Percentiles rank a stretch among this genome's conserved stretches.
These are phyloP conservation scores for Boletus sp. DNA, from an alignment of 1,284 basidiomycete species.

Conservation along the genomic window DNA sequence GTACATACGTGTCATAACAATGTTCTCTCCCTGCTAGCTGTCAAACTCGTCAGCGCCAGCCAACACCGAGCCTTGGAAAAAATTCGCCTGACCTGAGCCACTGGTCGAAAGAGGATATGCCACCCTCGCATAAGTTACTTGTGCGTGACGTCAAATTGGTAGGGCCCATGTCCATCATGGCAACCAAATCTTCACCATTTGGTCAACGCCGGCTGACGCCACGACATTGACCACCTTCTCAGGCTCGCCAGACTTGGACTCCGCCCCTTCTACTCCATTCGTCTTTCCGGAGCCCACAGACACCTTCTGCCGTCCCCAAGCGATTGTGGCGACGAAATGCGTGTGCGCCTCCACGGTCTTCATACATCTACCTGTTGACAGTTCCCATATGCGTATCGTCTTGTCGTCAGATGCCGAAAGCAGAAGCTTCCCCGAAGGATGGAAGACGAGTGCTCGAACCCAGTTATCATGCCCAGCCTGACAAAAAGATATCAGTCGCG, in stretches of 20 bases:
- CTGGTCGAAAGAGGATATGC: slow-evolving; percentile 8
- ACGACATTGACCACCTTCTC: slow-evolving; percentile 73
- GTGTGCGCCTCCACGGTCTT: slow-evolving; percentile 84
- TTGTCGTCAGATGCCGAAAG: slow-evolving; percentile 90
- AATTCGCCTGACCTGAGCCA: slow-evolving; percentile 16
- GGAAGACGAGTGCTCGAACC: slow-evolving; percentile 80
- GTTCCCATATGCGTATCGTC: slow-evolving; percentile 86
- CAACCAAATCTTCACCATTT: slow-evolving; percentile 62
- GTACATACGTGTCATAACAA: slow-evolving; percentile 28
- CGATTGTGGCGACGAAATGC: slow-evolving; percentile 80
- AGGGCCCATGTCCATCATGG: slow-evolving; percentile 35
- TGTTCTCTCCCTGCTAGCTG: slow-evolving; percentile 14
- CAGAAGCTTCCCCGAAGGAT: slow-evolving; percentile 82
- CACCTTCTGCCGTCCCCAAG: slow-evolving; percentile 67
- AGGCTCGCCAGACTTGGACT: slow-evolving; percentile 37
- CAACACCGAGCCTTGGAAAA: background rate
- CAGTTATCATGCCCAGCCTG: slow-evolving; percentile 81
- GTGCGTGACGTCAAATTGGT: slow-evolving; percentile 10
- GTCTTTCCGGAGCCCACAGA: slow-evolving; percentile 32
- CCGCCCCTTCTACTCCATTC: slow-evolving; percentile 36
- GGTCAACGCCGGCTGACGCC: slow-evolving; percentile 79
- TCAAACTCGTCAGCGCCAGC: slow-evolving; percentile 12
- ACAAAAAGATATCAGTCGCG: slow-evolving; percentile 11
- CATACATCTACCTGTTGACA: slow-evolving; percentile 74
- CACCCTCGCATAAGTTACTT: slow-evolving; percentile 2